Evolutionary conservation across 495 filamentous ascomycete species (phyloP).

Genomic region (Penicillium ucsense): DNA sequence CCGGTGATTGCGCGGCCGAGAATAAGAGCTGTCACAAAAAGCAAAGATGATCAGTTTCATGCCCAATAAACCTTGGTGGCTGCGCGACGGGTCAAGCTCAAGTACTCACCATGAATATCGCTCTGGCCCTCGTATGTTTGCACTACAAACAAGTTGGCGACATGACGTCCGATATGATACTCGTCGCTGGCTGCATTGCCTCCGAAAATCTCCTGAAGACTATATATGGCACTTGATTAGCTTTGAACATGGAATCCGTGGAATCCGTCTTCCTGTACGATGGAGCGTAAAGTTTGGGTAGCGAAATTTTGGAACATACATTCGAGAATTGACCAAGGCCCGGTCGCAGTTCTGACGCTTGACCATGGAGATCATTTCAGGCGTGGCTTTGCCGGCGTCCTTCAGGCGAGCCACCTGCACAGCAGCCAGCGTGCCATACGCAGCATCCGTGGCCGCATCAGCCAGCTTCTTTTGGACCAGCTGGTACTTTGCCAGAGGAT

Average conservation of each 20-base stretch:
- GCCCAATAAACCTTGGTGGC: background rate
- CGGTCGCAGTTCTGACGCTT: conserved; percentile 97
- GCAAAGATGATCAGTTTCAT: conserved; percentile 5
- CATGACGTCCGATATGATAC: conserved; percentile 89
- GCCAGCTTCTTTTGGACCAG: conserved; percentile 97
- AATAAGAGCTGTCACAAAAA: conserved; percentile 44
- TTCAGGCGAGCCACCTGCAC: conserved; percentile 88
- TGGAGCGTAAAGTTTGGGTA: no score
- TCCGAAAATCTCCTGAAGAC: conserved; percentile 90
- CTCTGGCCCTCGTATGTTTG: conserved; percentile 97
- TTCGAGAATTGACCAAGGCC: conserved; percentile 68
- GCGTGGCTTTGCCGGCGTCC: conserved; percentile 75
- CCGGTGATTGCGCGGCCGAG: conserved; percentile 62
- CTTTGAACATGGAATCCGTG: no score
- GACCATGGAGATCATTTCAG: conserved; percentile 98
- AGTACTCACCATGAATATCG: conserved; percentile 79
- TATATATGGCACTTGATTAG: conserved; percentile 10
- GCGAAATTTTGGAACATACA: conserved; percentile 32
- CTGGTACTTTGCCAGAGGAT: conserved; percentile 93
- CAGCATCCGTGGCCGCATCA: conserved; percentile 82
- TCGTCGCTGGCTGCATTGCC: conserved; percentile 96
- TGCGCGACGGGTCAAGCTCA: no score
- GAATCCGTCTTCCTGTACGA: no score
- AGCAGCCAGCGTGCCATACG: conserved; percentile 78
- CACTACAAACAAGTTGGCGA: conserved; percentile 92